A percentile compares a stretch with the other conserved stretches of the same genome.
These are phyloP conservation scores for Vitis rotundifolia DNA, from an alignment of 164 flowering plant species.

Conservation along the genomic window DNA sequence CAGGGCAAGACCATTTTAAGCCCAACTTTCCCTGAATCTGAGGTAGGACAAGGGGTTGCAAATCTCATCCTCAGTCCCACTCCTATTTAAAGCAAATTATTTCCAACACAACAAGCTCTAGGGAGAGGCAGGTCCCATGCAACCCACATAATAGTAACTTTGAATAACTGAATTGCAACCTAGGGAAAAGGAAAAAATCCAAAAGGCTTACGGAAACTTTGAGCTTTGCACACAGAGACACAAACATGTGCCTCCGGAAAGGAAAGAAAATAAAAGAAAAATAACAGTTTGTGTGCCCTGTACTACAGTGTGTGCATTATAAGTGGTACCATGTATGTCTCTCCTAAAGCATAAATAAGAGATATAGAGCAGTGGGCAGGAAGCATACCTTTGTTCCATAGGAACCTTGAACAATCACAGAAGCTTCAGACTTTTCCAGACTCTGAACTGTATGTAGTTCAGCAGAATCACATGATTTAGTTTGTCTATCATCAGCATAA, in stretches of 20 bases:
- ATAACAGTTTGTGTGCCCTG: too few relatives aligned
- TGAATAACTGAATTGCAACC: not conserved
- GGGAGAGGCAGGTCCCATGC: too few relatives aligned
- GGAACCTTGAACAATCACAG: conserved; percentile 74
- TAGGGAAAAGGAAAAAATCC: not conserved
- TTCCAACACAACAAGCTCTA: too few relatives aligned
- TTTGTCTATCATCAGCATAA: conserved; percentile 63
- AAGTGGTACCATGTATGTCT: too few relatives aligned
- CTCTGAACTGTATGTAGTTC: conserved; percentile 24
- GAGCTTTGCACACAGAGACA: not conserved
- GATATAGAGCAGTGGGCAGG: conserved; percentile 4
- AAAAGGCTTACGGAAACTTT: too few relatives aligned
- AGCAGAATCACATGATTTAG: conserved; percentile 26
- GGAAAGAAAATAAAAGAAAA: not conserved
- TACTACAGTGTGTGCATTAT: not conserved
- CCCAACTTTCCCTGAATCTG: too few relatives aligned
- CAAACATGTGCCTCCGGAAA: not conserved
- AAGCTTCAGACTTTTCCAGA: conserved; percentile 46
- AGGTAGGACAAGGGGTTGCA: too few relatives aligned
- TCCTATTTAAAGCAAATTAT: too few relatives aligned
- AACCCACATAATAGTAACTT: too few relatives aligned
- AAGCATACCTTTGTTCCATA: conserved; percentile 86
- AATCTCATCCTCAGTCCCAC: too few relatives aligned
- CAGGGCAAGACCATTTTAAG: too few relatives aligned
- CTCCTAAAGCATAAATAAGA: not conserved